These are phyloP conservation scores for Sporothrix dimorphospora DNA, from an alignment of 2,329 filamentous ascomycete species.

Conservation along the genomic window DNA sequence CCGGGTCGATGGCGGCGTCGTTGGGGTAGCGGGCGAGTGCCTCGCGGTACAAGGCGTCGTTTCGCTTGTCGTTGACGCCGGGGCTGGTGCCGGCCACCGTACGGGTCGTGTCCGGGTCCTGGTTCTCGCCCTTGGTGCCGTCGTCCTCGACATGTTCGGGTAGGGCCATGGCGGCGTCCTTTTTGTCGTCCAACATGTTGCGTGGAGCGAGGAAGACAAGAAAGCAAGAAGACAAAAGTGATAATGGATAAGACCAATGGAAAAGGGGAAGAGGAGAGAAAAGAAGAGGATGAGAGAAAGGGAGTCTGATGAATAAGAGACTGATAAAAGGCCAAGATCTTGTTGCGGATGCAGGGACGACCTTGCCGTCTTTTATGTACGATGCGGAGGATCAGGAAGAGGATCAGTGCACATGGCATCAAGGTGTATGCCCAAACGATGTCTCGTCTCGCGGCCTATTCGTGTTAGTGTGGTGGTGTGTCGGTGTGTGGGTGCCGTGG, in stretches of 20 bases:
- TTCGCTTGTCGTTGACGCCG: neutral
- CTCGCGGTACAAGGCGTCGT: neutral
- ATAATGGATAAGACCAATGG: neutral
- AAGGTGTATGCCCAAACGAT: too few relatives aligned
- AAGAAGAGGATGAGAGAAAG: neutral
- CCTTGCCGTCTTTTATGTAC: too few relatives aligned
- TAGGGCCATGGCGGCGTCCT: neutral
- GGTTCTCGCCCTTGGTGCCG: neutral
- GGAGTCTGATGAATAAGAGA: too few relatives aligned
- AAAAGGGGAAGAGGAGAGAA: neutral
- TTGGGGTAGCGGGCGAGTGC: neutral
- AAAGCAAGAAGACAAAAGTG: neutral
- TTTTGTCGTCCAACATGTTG: neutral
- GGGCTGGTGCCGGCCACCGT: neutral
- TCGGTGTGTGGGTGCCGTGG: too few relatives aligned
- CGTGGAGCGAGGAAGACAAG: neutral
- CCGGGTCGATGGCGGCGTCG: slow-evolving; percentile 4
- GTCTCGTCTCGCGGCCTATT: too few relatives aligned
- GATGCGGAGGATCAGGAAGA: too few relatives aligned
- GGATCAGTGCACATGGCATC: too few relatives aligned
- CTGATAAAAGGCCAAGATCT: too few relatives aligned
- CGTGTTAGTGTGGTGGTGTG: too few relatives aligned
- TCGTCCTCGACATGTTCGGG: slow-evolving; percentile 4
- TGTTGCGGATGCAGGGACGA: too few relatives aligned
- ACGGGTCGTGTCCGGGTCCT: neutral